These are phyloP conservation scores for Bipolaris gigantea DNA, from an alignment of 2,329 filamentous ascomycete genomes.

Conservation along the genomic window DNA sequence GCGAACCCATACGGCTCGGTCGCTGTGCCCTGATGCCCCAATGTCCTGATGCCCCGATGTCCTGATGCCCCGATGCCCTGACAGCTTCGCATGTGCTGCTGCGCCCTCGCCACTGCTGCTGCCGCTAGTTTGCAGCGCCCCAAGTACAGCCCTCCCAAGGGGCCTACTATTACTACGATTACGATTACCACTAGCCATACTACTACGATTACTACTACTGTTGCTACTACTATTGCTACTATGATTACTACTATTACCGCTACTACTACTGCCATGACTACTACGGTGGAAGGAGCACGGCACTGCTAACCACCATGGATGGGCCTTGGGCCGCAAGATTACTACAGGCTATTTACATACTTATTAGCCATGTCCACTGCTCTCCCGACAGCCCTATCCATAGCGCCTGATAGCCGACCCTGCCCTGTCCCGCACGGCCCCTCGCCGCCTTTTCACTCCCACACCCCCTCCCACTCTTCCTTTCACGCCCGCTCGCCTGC, in stretches of 20 bases:
- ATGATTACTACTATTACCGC: no score
- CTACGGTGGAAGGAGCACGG: no score
- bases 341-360: slow-evolving; percentile 4
- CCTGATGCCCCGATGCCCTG: slow-evolving; percentile 26
- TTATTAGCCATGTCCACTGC: background rate
- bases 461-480: background rate
- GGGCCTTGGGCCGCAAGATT: background rate
- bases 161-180: no score
- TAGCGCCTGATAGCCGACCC: background rate
- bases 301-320: slow-evolving; percentile 3
- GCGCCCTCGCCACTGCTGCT: slow-evolving; percentile 15
- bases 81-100: slow-evolving; percentile 14
- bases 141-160: slow-evolving; percentile 10
- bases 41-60: no score
- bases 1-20: slow-evolving; percentile 14
- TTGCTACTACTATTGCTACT: no score
- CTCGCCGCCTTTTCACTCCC: background rate
- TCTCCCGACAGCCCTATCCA: background rate
- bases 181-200: no score
- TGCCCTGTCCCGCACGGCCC: background rate
- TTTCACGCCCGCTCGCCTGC: background rate
- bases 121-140: no score
- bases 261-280: no score
- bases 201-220: no score
- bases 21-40: slow-evolving; percentile 21